Percentiles rank a stretch among this genome's conserved stretches.
Evolutionary conservation across 2,329 filamentous ascomycete species (phyloP).

Genomic region (Colletotrichum chlorophyti): DNA sequence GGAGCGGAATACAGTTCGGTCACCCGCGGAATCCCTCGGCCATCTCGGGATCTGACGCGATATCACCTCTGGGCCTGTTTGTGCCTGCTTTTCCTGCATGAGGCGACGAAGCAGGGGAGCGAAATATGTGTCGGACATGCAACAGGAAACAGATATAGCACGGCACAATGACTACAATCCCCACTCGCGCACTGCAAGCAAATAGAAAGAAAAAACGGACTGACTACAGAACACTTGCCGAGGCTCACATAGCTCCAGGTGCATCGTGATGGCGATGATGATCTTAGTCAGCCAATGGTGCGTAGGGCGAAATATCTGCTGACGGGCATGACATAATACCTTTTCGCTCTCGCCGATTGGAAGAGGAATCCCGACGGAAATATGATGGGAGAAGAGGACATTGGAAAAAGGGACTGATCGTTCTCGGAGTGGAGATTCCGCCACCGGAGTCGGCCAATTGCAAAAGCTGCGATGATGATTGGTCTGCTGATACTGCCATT

Average conservation of each 20-base stretch:
- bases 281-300: conserved; percentile 11
- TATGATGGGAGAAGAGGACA: too few relatives aligned
- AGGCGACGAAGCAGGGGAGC: conserved; percentile 10
- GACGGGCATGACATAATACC: background rate
- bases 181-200: too few relatives aligned
- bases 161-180: background rate
- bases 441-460: conserved; percentile 20
- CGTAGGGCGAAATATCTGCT: background rate
- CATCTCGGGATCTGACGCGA: conserved; percentile 14
- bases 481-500: conserved; percentile 1
- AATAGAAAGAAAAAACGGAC: too few relatives aligned
- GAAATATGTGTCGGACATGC: conserved; percentile 3
- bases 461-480: conserved; percentile 14
- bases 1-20: background rate
- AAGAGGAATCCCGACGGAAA: too few relatives aligned
- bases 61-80: background rate
- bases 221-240: too few relatives aligned
- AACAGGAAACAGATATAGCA: background rate
- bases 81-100: conserved; percentile 1
- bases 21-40: conserved; percentile 11
- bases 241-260: background rate
- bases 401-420: background rate
- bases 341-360: conserved; percentile 5
- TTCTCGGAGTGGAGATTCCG: conserved; percentile 12
- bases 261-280: too few relatives aligned